phyloP scores from a whole-genome alignment of 371 early-diverging fungal species.

The Pancytospora philotis region DNA sequence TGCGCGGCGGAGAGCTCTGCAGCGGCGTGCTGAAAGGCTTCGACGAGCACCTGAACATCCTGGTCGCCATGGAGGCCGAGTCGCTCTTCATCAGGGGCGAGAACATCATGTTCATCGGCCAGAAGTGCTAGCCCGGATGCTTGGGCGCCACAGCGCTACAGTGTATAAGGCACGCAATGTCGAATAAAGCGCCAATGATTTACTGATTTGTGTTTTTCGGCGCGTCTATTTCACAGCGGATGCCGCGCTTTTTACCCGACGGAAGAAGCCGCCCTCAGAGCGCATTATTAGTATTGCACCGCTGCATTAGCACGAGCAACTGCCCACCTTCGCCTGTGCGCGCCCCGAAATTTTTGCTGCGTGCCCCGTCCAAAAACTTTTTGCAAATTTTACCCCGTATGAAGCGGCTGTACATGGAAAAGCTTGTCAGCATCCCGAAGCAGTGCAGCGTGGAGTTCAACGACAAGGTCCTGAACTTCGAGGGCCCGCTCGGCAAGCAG shows the following conservation, averaged over 20 bases:
- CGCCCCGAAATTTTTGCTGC: not conserved
- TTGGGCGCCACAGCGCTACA: no score
- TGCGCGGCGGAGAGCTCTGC: slow-evolving; percentile 42
- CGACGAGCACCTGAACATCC: slow-evolving; percentile 54
- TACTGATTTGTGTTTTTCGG: not conserved
- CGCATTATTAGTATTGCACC: slow-evolving; percentile 1
- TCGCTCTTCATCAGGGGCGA: slow-evolving; percentile 51
- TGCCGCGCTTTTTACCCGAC: not conserved
- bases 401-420: slow-evolving; percentile 51
- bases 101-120: slow-evolving; percentile 46
- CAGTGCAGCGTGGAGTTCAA: slow-evolving; percentile 51
- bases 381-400: slow-evolving; percentile 30
- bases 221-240: not conserved
- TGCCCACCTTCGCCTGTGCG: not conserved
- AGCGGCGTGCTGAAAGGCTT: slow-evolving; percentile 46
- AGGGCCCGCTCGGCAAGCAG: slow-evolving; percentile 68
- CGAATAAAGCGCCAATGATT: not conserved
- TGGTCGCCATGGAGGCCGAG: slow-evolving; percentile 26
- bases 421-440: slow-evolving; percentile 57
- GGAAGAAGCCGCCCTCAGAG: not conserved
- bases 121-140: slow-evolving; percentile 6
- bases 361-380: not conserved
- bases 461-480: slow-evolving; percentile 53
- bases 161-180: not conserved
- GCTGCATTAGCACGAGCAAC: no score